Evolutionary conservation across 352 stramenopile species (phyloP).

Genomic region (Pythium pyrilobum): DNA sequence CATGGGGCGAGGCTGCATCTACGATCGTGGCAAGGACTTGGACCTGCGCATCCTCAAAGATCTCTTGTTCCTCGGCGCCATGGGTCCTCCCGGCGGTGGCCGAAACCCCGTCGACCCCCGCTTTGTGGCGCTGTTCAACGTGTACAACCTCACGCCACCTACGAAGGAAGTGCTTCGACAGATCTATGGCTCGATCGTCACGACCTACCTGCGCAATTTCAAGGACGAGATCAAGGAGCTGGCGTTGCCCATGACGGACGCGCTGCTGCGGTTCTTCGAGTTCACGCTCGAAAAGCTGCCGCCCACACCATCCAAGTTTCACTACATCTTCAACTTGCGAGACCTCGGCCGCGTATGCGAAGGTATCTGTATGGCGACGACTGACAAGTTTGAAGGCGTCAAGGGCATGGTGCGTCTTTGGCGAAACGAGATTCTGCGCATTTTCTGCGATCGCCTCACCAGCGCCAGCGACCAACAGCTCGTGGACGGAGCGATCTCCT

Average conservation of each 20-base stretch:
- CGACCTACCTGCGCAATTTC: slow-evolving; percentile 87
- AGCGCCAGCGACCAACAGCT: slow-evolving; percentile 78
- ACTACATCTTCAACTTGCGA: slow-evolving; percentile 97
- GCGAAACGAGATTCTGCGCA: slow-evolving; percentile 90
- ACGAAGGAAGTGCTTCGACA: slow-evolving; percentile 87
- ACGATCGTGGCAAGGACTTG: slow-evolving; percentile 94
- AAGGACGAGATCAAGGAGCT: slow-evolving; percentile 76
- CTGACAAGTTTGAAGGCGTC: slow-evolving; percentile 78
- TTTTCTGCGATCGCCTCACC: slow-evolving; percentile 93
- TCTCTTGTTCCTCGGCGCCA: slow-evolving; percentile 91
- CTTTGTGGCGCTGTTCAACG: slow-evolving; percentile 94
- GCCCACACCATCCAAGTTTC: slow-evolving; percentile 93
- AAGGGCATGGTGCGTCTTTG: slow-evolving; percentile 85
- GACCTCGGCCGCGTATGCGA: slow-evolving; percentile 93
- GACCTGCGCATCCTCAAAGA: slow-evolving; percentile 93
- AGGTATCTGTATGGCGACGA: slow-evolving; percentile 91
- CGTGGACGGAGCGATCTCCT: slow-evolving; percentile 74
- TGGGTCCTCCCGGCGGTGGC: slow-evolving; percentile 93
- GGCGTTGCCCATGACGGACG: slow-evolving; percentile 77
- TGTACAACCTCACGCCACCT: slow-evolving; percentile 93
- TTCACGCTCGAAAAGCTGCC: slow-evolving; percentile 89
- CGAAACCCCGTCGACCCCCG: slow-evolving; percentile 93
- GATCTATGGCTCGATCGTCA: slow-evolving; percentile 94
- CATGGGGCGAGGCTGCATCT: slow-evolving; percentile 89
- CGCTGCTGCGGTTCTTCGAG: slow-evolving; percentile 87